Evolutionary conservation across 805 yeast species (phyloP).

Genomic region (Maudiozyma serrabonitensis): DNA sequence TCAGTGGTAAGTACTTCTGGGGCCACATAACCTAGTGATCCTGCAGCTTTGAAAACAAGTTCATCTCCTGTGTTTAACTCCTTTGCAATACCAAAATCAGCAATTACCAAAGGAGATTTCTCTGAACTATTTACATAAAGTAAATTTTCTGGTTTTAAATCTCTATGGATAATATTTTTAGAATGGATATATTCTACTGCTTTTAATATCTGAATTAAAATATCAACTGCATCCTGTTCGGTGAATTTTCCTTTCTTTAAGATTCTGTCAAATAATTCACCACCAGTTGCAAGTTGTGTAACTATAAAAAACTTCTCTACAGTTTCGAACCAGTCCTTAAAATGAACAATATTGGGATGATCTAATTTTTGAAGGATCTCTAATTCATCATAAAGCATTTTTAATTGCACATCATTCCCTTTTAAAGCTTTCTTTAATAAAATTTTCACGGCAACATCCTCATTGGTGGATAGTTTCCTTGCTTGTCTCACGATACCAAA

Average conservation of each 20-base stretch:
- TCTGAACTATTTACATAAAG: constrained; percentile 50
- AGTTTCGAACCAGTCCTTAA: constrained; percentile 88
- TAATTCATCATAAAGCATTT: constrained; percentile 71
- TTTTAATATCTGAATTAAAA: constrained; percentile 63
- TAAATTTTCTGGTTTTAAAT: constrained; percentile 88
- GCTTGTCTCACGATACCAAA: constrained; percentile 90
- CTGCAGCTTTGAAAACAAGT: constrained; percentile 64
- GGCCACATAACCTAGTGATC: constrained; percentile 94
- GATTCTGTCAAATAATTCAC: constrained; percentile 87
- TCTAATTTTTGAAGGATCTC: constrained; percentile 54
- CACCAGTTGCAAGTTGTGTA: constrained; percentile 92
- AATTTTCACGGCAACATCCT: constrained; percentile 84
- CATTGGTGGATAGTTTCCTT: constrained; percentile 37
- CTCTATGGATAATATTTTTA: constrained; percentile 80
- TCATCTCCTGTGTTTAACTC: constrained; percentile 52
- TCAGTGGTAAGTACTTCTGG: constrained; percentile 77
- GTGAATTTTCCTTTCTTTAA: constrained; percentile 74
- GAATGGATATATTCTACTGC: constrained; percentile 75
- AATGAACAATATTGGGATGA: constrained; percentile 83
- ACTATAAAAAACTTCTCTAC: constrained; percentile 87
- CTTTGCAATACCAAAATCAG: constrained; percentile 95
- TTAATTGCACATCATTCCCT: constrained; percentile 50
- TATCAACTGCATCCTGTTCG: constrained; percentile 75
- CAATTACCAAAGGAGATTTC: constrained; percentile 69
- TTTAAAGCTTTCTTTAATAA: constrained; percentile 75